Evolutionary conservation across 192 early-diverging fungal genomes (phyloP).

Genomic region (Podila epicladia): DNA sequence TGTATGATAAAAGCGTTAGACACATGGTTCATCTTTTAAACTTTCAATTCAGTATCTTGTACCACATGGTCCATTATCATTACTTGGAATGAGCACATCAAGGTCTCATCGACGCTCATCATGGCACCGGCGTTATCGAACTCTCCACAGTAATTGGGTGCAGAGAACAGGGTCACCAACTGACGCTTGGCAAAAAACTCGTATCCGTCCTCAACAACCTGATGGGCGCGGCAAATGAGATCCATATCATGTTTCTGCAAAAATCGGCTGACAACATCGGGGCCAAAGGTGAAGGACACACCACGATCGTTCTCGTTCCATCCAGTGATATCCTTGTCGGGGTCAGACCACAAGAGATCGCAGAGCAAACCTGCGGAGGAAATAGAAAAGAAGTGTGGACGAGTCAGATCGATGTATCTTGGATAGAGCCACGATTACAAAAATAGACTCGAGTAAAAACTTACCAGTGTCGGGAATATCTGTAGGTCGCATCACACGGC

Average conservation of each 20-base stretch:
- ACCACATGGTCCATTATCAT: not conserved
- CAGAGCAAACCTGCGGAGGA: conserved; percentile 90
- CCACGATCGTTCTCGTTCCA: conserved; percentile 99
- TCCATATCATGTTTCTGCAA: conserved; percentile 98
- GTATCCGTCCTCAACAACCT: conserved; percentile 99
- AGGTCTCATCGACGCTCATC: conserved; percentile 90
- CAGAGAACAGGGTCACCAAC: conserved; percentile 95
- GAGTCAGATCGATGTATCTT: not conserved
- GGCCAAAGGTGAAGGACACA: conserved; percentile 96
- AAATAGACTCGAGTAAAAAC: not conserved
- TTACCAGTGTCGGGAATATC: conserved; percentile 95
- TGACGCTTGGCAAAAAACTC: conserved; percentile 99
- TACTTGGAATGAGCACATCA: conserved; percentile 91
- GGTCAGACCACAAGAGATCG: conserved; percentile 98
- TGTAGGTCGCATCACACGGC: conserved; percentile 97
- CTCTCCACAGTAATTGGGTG: conserved; percentile 96
- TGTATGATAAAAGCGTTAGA: not conserved
- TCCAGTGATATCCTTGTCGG: conserved; percentile 95
- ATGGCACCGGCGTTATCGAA: conserved; percentile 92
- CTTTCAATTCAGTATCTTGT: too few relatives aligned
- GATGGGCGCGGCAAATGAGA: conserved; percentile 97
- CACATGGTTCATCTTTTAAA: too few relatives aligned
- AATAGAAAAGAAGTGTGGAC: not conserved
- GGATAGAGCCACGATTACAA: not conserved
- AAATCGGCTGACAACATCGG: conserved; percentile 92